Evolutionary conservation across 139 green algal species (phyloP).

Genomic region (Volvox africanus): DNA sequence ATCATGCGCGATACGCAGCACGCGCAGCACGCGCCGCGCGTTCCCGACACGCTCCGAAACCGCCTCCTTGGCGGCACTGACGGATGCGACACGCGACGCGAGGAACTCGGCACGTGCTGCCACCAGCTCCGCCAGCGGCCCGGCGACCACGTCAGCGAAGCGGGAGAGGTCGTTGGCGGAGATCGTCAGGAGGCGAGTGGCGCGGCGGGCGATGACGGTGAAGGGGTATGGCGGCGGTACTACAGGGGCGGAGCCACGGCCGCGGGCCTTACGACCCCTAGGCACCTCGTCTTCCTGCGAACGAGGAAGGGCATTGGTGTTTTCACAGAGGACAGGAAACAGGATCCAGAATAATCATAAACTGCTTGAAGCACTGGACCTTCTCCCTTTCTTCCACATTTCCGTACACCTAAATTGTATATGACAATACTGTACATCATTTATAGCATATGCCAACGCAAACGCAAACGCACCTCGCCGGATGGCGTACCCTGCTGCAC

Average conservation of each 20-base stretch:
- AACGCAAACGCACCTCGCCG: too few relatives aligned
- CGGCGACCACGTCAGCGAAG: constrained; percentile 34
- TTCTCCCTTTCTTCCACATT: too few relatives aligned
- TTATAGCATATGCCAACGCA: too few relatives aligned
- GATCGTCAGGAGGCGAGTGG: constrained; percentile 39
- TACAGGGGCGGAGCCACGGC: neutral
- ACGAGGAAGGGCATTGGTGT: neutral
- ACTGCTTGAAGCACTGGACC: too few relatives aligned
- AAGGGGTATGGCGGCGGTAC: neutral
- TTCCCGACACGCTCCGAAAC: constrained; percentile 20
- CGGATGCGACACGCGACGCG: neutral
- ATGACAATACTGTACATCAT: too few relatives aligned
- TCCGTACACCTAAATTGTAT: too few relatives aligned
- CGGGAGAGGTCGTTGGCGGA: constrained; percentile 46
- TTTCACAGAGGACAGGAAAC: too few relatives aligned
- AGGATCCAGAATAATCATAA: too few relatives aligned
- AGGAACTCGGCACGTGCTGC: constrained; percentile 17
- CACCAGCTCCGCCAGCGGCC: constrained; percentile 24
- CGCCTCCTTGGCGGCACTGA: constrained; percentile 10
- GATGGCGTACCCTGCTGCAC: too few relatives aligned
- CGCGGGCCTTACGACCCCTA: neutral
- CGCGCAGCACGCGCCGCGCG: neutral
- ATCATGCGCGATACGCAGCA: neutral
- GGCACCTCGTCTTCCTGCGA: neutral
- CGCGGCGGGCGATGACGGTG: constrained; percentile 39